Percentiles rank a stretch among this genome's conserved stretches.
phyloP scores from a whole-genome alignment of 495 filamentous ascomycete genomes.

The Podospora pseudocomata region DNA sequence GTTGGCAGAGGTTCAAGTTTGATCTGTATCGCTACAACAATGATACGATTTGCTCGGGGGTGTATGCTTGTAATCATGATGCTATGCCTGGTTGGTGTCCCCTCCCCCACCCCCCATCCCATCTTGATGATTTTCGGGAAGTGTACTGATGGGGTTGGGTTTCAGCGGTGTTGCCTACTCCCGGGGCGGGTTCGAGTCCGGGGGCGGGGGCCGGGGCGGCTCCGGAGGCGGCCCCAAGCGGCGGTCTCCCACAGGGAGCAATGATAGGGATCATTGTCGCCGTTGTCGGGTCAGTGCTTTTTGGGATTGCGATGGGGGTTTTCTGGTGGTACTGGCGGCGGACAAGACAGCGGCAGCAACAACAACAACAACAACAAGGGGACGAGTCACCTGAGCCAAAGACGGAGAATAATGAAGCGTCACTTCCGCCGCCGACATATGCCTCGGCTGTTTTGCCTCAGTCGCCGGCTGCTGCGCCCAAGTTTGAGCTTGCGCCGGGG shows the following conservation, averaged over 20 bases:
- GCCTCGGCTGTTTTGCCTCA: not conserved
- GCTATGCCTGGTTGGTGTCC: conserved; percentile 25
- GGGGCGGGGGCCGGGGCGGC: not conserved
- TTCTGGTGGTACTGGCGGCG: conserved; percentile 24
- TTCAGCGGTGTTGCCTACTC: not conserved
- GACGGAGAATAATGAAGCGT: not conserved
- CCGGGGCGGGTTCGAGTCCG: not conserved
- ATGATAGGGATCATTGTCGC: conserved; percentile 28
- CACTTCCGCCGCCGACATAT: not conserved
- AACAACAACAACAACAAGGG: not conserved
- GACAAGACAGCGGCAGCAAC: not conserved
- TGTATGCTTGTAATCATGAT: conserved; percentile 39
- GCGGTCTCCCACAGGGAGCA: conserved; percentile 22
- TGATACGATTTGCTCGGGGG: conserved; percentile 27
- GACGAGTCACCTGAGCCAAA: not conserved
- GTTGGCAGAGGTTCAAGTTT: conserved; percentile 32
- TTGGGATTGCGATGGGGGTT: conserved; percentile 8
- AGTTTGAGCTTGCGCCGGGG: not conserved
- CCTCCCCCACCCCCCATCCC: not conserved
- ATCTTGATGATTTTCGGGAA: not conserved
- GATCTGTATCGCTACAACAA: conserved; percentile 31
- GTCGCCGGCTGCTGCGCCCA: not conserved
- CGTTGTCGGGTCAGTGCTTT: conserved; percentile 19
- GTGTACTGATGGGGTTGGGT: not conserved
- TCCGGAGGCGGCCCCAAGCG: not conserved